phyloP scores from a whole-genome alignment of 768 basidiomycete species.

The Sistotremastrum suecicum region DNA sequence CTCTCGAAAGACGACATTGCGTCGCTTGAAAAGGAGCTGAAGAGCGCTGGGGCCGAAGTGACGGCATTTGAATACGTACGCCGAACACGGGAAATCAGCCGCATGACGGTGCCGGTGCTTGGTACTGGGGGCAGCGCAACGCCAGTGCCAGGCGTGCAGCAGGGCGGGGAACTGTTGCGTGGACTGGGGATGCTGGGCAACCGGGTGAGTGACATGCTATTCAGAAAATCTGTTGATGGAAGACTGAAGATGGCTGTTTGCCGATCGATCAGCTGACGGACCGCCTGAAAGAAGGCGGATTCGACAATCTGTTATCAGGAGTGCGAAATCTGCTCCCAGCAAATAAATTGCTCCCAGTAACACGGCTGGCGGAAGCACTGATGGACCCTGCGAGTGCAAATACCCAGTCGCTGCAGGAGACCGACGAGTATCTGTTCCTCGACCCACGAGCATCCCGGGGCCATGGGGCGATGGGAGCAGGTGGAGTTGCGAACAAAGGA shows the following conservation, averaged over 20 bases:
- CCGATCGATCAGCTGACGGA: slow-evolving; percentile 61
- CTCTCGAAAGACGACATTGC: slow-evolving; percentile 78
- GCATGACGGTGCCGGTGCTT: slow-evolving; percentile 69
- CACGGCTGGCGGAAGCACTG: slow-evolving; percentile 85
- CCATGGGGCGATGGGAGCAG: slow-evolving; percentile 18
- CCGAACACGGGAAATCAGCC: slow-evolving; percentile 77
- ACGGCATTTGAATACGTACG: slow-evolving; percentile 88
- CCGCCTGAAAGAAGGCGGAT: slow-evolving; percentile 85
- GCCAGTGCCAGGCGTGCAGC: slow-evolving; percentile 49
- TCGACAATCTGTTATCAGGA: slow-evolving; percentile 92
- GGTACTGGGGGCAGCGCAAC: slow-evolving; percentile 49
- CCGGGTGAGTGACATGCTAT: slow-evolving; percentile 36
- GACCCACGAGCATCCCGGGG: slow-evolving; percentile 74
- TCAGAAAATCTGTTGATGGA: not conserved
- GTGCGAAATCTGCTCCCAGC: slow-evolving; percentile 97
- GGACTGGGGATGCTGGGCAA: slow-evolving; percentile 89
- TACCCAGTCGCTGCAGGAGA: slow-evolving; percentile 89
- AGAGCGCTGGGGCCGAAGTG: slow-evolving; percentile 64
- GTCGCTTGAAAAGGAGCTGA: slow-evolving; percentile 81
- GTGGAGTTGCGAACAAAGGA: slow-evolving; percentile 16
- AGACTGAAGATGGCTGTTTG: slow-evolving; percentile 1
- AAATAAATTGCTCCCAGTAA: slow-evolving; percentile 85
- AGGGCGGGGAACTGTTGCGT: slow-evolving; percentile 80
- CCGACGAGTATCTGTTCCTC: slow-evolving; percentile 89
- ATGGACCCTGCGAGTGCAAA: slow-evolving; percentile 95